Percentiles rank a stretch among this genome's conserved stretches.
These are phyloP conservation scores for Talaromyces sp. DNA, from an alignment of 2,329 filamentous ascomycete genomes.

Conservation along the genomic window DNA sequence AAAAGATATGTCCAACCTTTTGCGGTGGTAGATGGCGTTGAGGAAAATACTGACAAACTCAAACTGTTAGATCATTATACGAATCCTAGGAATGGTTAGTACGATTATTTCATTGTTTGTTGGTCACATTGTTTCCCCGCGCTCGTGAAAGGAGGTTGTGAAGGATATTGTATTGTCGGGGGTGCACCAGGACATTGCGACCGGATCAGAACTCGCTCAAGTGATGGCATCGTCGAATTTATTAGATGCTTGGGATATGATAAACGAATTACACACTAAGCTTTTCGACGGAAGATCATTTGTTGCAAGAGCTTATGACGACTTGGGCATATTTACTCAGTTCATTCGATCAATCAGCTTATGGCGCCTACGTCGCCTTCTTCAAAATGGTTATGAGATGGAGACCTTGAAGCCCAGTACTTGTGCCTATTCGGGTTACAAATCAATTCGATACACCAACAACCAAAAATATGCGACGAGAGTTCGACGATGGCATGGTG, in stretches of 20 bases:
- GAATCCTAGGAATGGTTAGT: slow-evolving; percentile 63
- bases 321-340: not conserved
- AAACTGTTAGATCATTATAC: slow-evolving; percentile 74
- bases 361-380: too few relatives aligned
- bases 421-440: not conserved
- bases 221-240: not conserved
- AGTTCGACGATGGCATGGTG: not conserved
- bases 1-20: slow-evolving; percentile 53
- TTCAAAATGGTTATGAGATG: not conserved
- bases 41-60: slow-evolving; percentile 7
- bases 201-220: not conserved
- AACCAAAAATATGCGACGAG: not conserved
- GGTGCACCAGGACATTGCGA: not conserved
- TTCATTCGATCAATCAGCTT: not conserved
- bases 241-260: not conserved
- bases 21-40: not conserved
- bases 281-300: too few relatives aligned
- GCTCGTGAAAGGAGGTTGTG: not conserved
- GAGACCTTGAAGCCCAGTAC: not conserved
- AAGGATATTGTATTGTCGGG: not conserved
- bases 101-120: not conserved
- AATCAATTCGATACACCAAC: not conserved
- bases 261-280: not conserved
- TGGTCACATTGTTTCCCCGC: not conserved
- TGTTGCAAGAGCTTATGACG: not conserved